A percentile compares a stretch with the other conserved stretches of the same genome.
Conservation (phyloP, 768 basidiomycete species). For the Boletus vinaceobasis region DNA sequence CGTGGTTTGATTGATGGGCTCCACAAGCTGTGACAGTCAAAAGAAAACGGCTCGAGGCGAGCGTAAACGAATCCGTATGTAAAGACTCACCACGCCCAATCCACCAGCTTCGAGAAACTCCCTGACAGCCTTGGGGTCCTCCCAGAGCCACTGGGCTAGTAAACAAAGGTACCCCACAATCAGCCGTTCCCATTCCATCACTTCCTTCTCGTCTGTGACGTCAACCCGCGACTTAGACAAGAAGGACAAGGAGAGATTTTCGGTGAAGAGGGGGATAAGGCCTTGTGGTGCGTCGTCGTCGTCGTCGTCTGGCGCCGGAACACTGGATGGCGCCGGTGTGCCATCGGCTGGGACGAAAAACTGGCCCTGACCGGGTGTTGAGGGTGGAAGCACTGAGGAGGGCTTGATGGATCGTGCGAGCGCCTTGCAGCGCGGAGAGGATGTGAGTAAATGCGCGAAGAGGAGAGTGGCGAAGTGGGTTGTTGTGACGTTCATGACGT, state of each 20-base stretch:
- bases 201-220: slow-evolving; percentile 57
- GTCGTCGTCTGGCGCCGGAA: slow-evolving; percentile 47
- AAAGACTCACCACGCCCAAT: slow-evolving; percentile 73
- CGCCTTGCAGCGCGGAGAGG: slow-evolving; percentile 59
- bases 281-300: slow-evolving; percentile 68
- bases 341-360: slow-evolving; percentile 82
- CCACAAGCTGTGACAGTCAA: slow-evolving; percentile 64
- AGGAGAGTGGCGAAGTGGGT: slow-evolving; percentile 74
- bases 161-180: slow-evolving; percentile 82
- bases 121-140: slow-evolving; percentile 82
- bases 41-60: not conserved
- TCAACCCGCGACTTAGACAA: slow-evolving; percentile 62
- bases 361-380: slow-evolving; percentile 33
- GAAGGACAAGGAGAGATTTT: slow-evolving; percentile 85
- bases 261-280: slow-evolving; percentile 80
- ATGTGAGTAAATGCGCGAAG: slow-evolving; percentile 75
- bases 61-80: not conserved
- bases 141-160: slow-evolving; percentile 94
- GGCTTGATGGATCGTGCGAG: slow-evolving; percentile 66
- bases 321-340: slow-evolving; percentile 33
- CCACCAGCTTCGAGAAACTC: slow-evolving; percentile 91
- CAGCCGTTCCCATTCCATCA: slow-evolving; percentile 86
- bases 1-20: slow-evolving; percentile 87
- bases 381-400: slow-evolving; percentile 31
- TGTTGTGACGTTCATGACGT: slow-evolving; percentile 54